Evolutionary conservation across 768 basidiomycete genomes (phyloP).

Genomic region (Sporobolomyces phaffii): DNA sequence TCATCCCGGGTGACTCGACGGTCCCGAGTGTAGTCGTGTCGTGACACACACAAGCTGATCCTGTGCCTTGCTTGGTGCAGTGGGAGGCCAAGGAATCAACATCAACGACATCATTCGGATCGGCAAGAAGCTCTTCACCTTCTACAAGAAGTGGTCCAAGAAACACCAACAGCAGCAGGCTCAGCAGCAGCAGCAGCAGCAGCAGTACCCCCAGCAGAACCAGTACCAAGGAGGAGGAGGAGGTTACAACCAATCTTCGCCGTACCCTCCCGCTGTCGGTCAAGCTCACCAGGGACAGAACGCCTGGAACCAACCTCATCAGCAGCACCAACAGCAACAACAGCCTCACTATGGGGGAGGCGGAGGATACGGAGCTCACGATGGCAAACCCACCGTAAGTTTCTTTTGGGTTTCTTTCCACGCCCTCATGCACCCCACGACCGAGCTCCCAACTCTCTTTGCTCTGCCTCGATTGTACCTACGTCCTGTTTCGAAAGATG

Average conservation of each 20-base stretch:
- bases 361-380: constrained; percentile 34
- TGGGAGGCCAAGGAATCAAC: constrained; percentile 5
- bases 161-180: constrained; percentile 1
- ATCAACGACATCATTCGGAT: constrained; percentile 13
- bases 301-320: constrained; percentile 12
- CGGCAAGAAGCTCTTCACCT: constrained; percentile 27
- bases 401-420: too few species aligned
- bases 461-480: background rate
- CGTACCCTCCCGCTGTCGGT: background rate
- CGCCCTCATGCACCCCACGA: too few species aligned
- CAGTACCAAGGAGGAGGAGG: background rate
- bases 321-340: background rate
- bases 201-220: constrained; percentile 13
- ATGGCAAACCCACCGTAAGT: constrained; percentile 36
- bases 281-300: background rate
- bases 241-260: background rate
- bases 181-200: constrained; percentile 1
- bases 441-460: background rate
- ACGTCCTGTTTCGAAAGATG: background rate
- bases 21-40: too few species aligned
- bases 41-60: too few species aligned
- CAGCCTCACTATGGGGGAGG: background rate
- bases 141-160: constrained; percentile 14
- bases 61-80: background rate
- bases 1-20: too few species aligned